Percentiles rank a stretch among this genome's conserved stretches.
Evolutionary conservation across 495 filamentous ascomycete genomes (phyloP).

Genomic region (Letharia lupina): DNA sequence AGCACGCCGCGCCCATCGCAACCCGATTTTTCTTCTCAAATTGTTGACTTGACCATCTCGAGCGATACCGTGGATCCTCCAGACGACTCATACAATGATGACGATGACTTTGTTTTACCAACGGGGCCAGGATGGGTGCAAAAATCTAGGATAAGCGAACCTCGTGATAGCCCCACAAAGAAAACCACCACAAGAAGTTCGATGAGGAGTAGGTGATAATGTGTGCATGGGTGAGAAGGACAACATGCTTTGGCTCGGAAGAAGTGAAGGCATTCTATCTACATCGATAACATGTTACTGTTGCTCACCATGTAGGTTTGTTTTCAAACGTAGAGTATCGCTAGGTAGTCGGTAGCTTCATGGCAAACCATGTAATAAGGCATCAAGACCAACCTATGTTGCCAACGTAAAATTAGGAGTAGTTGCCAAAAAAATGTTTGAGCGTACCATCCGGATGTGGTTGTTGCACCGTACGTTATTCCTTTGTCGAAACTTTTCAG

Average conservation of each 20-base stretch:
- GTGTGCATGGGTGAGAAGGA: not conserved
- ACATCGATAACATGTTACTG: not conserved
- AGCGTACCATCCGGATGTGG: not conserved
- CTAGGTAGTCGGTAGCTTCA: not conserved
- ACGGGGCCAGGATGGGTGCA: slow-evolving; percentile 34
- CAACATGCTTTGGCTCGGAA: not conserved
- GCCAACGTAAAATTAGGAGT: not conserved
- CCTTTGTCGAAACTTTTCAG: not conserved
- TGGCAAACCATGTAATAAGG: not conserved
- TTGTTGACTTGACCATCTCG: slow-evolving; percentile 40
- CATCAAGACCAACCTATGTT: too few species aligned
- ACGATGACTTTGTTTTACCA: slow-evolving; percentile 31
- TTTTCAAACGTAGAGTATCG: not conserved
- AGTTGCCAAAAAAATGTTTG: not conserved
- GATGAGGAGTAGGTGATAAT: not conserved
- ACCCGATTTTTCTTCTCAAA: slow-evolving; percentile 22
- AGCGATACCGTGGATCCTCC: slow-evolving; percentile 32
- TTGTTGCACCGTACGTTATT: not conserved
- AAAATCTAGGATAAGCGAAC: slow-evolving; percentile 22
- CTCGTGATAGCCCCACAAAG: slow-evolving; percentile 2
- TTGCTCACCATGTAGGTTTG: not conserved
- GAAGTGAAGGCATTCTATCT: not conserved
- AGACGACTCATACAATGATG: slow-evolving; percentile 26
- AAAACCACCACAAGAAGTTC: slow-evolving; percentile 1
- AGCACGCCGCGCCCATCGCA: slow-evolving; percentile 12